These are phyloP conservation scores for Cylindrodendrum hubeiense DNA, from an alignment of 2,329 filamentous ascomycete species.

Conservation along the genomic window DNA sequence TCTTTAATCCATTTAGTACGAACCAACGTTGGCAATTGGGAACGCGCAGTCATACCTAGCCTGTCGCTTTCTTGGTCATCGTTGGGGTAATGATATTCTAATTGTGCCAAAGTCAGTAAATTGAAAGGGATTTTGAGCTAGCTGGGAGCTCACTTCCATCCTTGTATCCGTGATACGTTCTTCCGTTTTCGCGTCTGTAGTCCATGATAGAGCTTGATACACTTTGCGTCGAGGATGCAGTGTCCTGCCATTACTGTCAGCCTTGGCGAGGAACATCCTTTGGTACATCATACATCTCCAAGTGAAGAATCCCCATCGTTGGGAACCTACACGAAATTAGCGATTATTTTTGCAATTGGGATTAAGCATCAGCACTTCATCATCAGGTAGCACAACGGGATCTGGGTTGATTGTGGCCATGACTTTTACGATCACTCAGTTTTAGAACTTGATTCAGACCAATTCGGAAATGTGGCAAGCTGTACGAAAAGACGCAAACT, in stretches of 20 bases:
- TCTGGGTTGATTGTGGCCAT: not conserved
- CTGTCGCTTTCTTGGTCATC: conserved; percentile 14
- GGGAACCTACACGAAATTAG: not conserved
- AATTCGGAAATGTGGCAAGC: too few species aligned
- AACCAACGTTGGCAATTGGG: not conserved
- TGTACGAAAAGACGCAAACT: too few species aligned
- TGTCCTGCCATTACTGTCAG: not conserved
- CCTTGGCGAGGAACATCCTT: too few species aligned
- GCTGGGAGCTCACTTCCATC: conserved; percentile 2
- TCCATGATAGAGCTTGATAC: conserved; percentile 14
- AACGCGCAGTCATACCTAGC: not conserved
- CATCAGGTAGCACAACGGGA: not conserved
- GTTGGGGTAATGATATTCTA: conserved; percentile 12
- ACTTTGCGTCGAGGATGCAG: conserved; percentile 7
- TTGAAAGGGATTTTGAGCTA: not conserved
- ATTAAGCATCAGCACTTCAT: not conserved
- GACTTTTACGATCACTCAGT: too few species aligned
- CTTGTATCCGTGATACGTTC: conserved; percentile 22
- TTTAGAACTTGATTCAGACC: too few species aligned
- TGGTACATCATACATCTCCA: conserved; percentile 1
- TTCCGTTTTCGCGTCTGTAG: conserved; percentile 14
- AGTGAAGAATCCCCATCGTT: conserved; percentile 1
- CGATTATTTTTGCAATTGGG: not conserved
- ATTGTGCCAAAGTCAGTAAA: not conserved
- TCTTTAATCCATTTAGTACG: conserved; percentile 8